Evolutionary conservation across 2,329 filamentous ascomycete genomes (phyloP).

Genomic region (Coniochaeta ligniaria): DNA sequence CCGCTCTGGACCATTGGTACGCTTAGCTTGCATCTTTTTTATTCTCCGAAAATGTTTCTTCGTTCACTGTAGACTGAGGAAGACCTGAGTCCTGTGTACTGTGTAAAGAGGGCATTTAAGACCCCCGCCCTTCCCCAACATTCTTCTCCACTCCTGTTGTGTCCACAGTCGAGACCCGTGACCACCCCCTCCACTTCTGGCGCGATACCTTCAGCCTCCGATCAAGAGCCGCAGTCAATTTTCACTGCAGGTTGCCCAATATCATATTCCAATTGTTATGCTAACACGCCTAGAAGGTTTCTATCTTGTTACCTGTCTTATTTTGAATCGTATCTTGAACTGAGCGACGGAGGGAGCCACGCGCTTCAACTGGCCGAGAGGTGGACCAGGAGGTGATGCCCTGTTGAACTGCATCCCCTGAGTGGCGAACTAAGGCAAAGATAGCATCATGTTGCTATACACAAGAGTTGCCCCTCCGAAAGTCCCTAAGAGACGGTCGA

Average conservation of each 20-base stretch:
- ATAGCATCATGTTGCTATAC: conserved; percentile 45
- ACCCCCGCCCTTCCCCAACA: neutral
- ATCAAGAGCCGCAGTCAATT: too few relatives aligned
- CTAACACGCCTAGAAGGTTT: neutral
- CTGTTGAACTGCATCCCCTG: neutral
- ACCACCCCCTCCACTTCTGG: neutral
- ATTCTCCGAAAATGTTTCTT: neutral
- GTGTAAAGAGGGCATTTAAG: neutral
- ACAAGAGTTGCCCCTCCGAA: conserved; percentile 51
- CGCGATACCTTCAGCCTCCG: neutral
- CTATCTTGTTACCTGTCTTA: too few relatives aligned
- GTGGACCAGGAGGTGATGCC: neutral
- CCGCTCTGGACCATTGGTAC: neutral
- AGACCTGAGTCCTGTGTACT: neutral
- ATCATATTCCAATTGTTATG: neutral
- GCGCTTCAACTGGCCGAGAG: neutral
- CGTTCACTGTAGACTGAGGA: neutral
- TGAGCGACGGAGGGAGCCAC: neutral
- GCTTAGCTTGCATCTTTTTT: neutral
- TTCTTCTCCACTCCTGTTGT: neutral
- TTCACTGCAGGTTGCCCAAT: too few relatives aligned
- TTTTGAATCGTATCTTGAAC: neutral
- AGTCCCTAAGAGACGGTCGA: conserved; percentile 50
- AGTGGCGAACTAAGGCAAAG: neutral
- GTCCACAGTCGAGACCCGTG: neutral